Conservation (phyloP, 2,329 filamentous ascomycete species). For the Parastagonospora nodorum region DNA sequence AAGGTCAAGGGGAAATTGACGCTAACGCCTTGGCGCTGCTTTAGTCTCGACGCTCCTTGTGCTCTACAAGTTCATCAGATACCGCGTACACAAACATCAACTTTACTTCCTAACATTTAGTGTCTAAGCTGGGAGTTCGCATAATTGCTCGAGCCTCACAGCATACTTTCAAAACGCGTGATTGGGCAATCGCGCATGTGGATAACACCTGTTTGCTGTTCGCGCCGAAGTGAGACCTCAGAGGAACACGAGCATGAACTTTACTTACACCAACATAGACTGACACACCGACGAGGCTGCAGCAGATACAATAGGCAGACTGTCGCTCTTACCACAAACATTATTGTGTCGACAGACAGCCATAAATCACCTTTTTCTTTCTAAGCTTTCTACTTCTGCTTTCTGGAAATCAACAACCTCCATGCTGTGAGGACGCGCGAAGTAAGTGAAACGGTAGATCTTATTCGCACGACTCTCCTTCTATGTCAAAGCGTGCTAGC, state of each 20-base stretch:
- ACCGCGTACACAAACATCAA: neutral
- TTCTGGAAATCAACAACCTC: constrained; percentile 2
- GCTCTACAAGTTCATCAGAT: neutral
- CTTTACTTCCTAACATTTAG: neutral
- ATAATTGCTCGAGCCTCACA: too few relatives aligned
- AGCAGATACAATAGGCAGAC: neutral
- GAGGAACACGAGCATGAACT: neutral
- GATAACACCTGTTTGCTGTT: neutral
- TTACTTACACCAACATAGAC: neutral
- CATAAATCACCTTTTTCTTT: neutral
- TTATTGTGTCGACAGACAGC: too few relatives aligned
- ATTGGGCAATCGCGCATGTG: neutral
- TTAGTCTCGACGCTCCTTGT: neutral
- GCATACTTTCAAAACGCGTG: neutral
- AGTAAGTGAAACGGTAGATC: constrained; percentile 7
- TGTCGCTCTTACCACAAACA: neutral
- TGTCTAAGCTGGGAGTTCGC: neutral
- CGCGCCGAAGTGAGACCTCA: neutral
- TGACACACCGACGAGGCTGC: too few relatives aligned
- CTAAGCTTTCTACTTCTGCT: neutral
- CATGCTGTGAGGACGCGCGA: constrained; percentile 16
- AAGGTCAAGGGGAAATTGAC: neutral
- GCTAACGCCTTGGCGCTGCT: neutral
- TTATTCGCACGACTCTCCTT: too few relatives aligned
- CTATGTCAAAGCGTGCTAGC: too few relatives aligned